Conservation (phyloP, 2,329 filamentous ascomycete species). For the Penicillium griseofulvum region DNA sequence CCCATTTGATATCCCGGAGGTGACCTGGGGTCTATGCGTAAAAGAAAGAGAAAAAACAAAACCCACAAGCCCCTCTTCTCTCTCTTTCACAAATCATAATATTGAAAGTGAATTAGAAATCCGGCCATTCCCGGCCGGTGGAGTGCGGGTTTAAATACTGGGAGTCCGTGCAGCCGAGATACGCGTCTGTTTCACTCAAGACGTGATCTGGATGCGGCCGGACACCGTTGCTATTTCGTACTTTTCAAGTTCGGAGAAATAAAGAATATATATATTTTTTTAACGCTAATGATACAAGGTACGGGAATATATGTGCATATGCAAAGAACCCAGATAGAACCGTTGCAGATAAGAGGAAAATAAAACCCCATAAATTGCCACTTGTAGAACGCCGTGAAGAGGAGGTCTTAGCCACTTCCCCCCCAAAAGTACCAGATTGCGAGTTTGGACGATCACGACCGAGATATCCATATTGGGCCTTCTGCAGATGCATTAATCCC, state of each 20-base stretch:
- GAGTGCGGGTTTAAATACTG: slow-evolving; percentile 6
- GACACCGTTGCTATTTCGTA: not conserved
- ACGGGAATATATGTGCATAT: slow-evolving; percentile 4
- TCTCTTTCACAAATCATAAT: not conserved
- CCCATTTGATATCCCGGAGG: slow-evolving; percentile 4
- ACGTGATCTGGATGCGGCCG: slow-evolving; percentile 12
- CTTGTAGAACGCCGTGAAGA: not conserved
- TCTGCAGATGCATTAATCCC: slow-evolving; percentile 15
- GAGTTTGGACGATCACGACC: slow-evolving; percentile 4
- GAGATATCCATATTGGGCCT: slow-evolving; percentile 17
- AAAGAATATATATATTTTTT: not conserved
- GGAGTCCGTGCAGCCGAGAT: slow-evolving; percentile 37
- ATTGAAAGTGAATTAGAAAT: not conserved
- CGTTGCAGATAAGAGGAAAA: slow-evolving; percentile 1
- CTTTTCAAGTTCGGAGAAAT: slow-evolving; percentile 2
- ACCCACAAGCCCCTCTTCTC: not conserved
- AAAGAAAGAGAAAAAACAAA: not conserved
- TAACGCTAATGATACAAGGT: not conserved
- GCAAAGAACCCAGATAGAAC: slow-evolving; percentile 3
- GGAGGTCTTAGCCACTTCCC: slow-evolving; percentile 1
- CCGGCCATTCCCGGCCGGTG: slow-evolving; percentile 28
- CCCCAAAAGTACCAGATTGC: slow-evolving; percentile 15
- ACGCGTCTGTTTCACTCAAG: slow-evolving; percentile 35
- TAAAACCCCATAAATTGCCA: not conserved
- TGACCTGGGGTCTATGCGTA: slow-evolving; percentile 3